Evolutionary conservation across 225 moss, liverwort and hornwort species (phyloP).

Genomic region (Antitrichia curtipendula): DNA sequence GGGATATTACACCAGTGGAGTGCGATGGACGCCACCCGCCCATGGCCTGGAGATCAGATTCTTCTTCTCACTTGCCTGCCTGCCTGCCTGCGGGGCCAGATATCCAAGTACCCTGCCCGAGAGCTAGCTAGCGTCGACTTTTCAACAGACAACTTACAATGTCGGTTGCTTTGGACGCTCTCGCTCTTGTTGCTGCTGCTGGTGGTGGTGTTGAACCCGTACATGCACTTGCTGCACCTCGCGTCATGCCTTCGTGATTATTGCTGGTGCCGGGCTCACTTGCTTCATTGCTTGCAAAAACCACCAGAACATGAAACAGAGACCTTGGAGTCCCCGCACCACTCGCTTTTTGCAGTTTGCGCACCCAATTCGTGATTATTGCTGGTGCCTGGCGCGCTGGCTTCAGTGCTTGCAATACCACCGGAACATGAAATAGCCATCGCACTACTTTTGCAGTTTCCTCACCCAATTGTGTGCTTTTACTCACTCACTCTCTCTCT

Average conservation of each 20-base stretch:
- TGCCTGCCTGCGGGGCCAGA: not conserved
- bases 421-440: not conserved
- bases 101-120: not conserved
- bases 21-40: slow-evolving; percentile 9
- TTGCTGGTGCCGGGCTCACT: not conserved
- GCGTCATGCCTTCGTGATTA: not conserved
- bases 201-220: not conserved
- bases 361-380: not conserved
- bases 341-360: not conserved
- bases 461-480: not conserved
- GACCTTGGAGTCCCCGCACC: not conserved
- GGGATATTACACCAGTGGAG: slow-evolving; percentile 21
- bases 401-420: not conserved
- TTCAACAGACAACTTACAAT: slow-evolving; percentile 17
- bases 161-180: slow-evolving; percentile 15
- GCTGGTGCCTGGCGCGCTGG: not conserved
- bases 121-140: not conserved
- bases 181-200: not conserved
- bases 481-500: not conserved
- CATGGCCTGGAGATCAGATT: not conserved
- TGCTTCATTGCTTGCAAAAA: not conserved
- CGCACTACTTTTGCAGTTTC: not conserved
- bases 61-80: not conserved
- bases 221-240: not conserved
- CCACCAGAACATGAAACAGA: not conserved